Evolutionary conservation across 208 protist species (phyloP).

Genomic region (Phytomonas francai): DNA sequence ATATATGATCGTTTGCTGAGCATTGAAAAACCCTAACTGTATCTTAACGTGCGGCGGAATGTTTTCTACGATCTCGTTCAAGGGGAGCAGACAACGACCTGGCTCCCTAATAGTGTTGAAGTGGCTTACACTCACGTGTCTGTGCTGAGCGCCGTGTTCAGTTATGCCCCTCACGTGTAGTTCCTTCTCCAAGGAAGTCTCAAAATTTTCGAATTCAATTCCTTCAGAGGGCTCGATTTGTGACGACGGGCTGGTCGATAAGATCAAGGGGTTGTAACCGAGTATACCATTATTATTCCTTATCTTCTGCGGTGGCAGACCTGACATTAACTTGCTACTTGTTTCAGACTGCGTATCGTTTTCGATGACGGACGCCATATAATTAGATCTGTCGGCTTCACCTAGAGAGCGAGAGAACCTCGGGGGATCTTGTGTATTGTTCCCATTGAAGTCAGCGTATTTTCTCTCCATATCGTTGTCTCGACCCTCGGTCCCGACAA

Average conservation of each 20-base stretch:
- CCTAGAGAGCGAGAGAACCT: not conserved
- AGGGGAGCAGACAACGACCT: slow-evolving; percentile 70
- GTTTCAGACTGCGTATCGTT: slow-evolving; percentile 8
- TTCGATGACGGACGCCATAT: not conserved
- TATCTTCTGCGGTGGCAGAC: slow-evolving; percentile 9
- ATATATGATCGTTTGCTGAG: slow-evolving; percentile 60
- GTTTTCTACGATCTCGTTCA: slow-evolving; percentile 22
- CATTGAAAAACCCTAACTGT: slow-evolving; percentile 78
- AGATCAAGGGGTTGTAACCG: slow-evolving; percentile 10
- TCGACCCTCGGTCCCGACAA: not conserved
- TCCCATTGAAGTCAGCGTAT: not conserved
- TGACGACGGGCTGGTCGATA: not conserved
- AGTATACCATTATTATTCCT: slow-evolving; percentile 64
- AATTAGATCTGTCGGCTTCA: not conserved
- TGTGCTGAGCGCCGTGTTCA: slow-evolving; percentile 31
- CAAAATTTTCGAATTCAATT: slow-evolving; percentile 40
- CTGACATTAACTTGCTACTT: not conserved
- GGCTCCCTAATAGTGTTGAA: slow-evolving; percentile 72
- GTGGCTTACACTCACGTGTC: slow-evolving; percentile 42
- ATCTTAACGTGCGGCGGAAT: slow-evolving; percentile 50
- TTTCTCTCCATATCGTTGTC: not conserved
- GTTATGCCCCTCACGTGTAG: slow-evolving; percentile 20
- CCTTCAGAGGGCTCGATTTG: slow-evolving; percentile 3
- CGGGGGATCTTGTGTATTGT: not conserved
- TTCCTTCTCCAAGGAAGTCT: slow-evolving; percentile 28